phyloP scores from a whole-genome alignment of 2,329 filamentous ascomycete genomes.

The Rhynchosporium secalis region DNA sequence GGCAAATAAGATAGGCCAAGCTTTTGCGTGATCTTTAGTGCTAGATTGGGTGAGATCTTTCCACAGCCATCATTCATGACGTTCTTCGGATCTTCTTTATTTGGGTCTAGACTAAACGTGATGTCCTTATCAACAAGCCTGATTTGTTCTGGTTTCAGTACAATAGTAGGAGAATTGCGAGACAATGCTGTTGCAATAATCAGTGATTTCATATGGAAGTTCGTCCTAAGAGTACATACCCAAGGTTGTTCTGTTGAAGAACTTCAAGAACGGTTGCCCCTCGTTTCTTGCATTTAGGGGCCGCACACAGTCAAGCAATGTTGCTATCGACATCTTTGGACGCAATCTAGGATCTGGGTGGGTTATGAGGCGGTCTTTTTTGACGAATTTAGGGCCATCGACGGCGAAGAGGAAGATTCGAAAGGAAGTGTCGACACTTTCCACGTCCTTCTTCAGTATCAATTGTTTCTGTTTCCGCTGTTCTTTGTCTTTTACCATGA shows the following conservation, averaged over 20 bases:
- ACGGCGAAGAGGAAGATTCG: slow-evolving; percentile 57
- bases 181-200: slow-evolving; percentile 49
- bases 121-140: slow-evolving; percentile 15
- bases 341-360: slow-evolving; percentile 8
- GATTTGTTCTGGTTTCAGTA: slow-evolving; percentile 51
- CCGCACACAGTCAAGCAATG: slow-evolving; percentile 56
- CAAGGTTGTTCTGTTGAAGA: slow-evolving; percentile 58
- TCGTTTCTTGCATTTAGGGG: slow-evolving; percentile 46
- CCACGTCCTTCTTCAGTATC: slow-evolving; percentile 18
- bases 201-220: background rate
- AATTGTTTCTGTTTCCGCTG: slow-evolving; percentile 43
- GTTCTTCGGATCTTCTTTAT: slow-evolving; percentile 54
- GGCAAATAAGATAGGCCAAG: slow-evolving; percentile 58
- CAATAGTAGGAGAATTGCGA: slow-evolving; percentile 37
- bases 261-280: slow-evolving; percentile 51
- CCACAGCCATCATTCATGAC: slow-evolving; percentile 70
- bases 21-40: slow-evolving; percentile 49
- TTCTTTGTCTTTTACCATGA: slow-evolving; percentile 33
- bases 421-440: slow-evolving; percentile 42
- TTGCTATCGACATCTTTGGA: slow-evolving; percentile 40
- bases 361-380: slow-evolving; percentile 1
- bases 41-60: slow-evolving; percentile 62
- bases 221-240: slow-evolving; percentile 42
- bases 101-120: background rate
- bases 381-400: slow-evolving; percentile 41